Evolutionary conservation across 441 rosid genomes (phyloP).

Genomic region (Theobroma grandiflorum): DNA sequence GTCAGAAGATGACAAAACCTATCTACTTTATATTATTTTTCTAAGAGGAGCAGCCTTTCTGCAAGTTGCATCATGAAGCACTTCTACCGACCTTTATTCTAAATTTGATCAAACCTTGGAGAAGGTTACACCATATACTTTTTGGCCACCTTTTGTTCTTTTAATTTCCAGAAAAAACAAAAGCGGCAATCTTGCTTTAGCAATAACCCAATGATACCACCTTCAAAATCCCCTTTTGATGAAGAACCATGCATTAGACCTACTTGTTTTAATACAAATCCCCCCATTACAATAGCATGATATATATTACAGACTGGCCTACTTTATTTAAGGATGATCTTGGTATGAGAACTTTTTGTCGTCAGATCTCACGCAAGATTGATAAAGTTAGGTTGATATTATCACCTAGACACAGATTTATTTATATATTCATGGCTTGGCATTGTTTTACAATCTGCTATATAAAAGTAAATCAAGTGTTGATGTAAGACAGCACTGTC

Average conservation of each 20-base stretch:
- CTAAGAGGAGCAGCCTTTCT: conserved; percentile 32
- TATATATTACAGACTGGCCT: background rate
- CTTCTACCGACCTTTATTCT: conserved; percentile 34
- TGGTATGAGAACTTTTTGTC: conserved; percentile 8
- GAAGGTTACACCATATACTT: conserved; percentile 27
- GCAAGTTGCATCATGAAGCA: conserved; percentile 48
- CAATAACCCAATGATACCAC: background rate
- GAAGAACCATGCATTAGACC: conserved; percentile 18
- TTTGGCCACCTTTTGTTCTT: conserved; percentile 25
- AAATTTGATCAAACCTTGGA: conserved; percentile 29
- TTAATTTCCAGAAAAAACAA: background rate
- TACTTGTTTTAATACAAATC: background rate
- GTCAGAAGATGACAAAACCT: conserved; percentile 39
- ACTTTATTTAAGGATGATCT: conserved; percentile 14
- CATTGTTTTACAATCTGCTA: background rate
- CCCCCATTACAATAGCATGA: conserved; percentile 16
- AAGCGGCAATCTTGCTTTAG: background rate
- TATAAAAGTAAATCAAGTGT: background rate
- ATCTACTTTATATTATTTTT: conserved; percentile 29
- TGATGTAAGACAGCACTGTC: background rate
- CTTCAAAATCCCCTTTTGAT: background rate
- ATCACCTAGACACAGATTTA: background rate
- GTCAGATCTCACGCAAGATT: conserved; percentile 18
- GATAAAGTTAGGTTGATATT: conserved; percentile 17
- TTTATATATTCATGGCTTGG: background rate